Evolutionary conservation across 352 stramenopile species (phyloP), one percentile per base, ranked within the genome.

Genomic region (Thalassiosira mediterranea): DNA sequence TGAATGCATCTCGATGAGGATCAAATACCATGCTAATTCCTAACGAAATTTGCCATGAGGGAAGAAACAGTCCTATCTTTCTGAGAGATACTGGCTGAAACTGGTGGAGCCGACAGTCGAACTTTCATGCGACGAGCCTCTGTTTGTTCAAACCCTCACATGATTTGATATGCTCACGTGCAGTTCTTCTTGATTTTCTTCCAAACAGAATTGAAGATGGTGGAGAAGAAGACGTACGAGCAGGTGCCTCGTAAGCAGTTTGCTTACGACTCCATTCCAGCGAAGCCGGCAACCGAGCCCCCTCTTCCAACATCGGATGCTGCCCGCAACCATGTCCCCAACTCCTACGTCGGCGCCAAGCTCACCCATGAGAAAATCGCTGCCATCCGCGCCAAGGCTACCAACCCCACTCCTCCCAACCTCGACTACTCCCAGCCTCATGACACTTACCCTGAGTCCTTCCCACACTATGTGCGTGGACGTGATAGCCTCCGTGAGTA

Each of bases 381-480:
- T 40, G 80, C 66, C 25, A 81, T 89, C 37, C 76, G 84, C 34
- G 76, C 83, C 44, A 90, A 88, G 61, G 81, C 78, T 32, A 90
- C 77, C 4, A 86, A 79, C 25, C 58, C 61, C 21, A 76, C 52
- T 25, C 64, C 78, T 40, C 73, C 86, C 28, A 88, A 86, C 48
- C 81, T 93, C 32, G 86, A 93, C 63, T 91, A 88, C 62, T 31
- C 76, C 34, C 87, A 93, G 76, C 25, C 71, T 10, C 47, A 29
- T 19, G 74, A 81, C 53, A 52, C 67, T 4, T 91, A 92, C 47
- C 85, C 88, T 3, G 72, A 84, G 42, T 81, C 78, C 15, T 96
- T 94, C 72, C 92, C 92, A 21, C 76, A 94, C 75, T 96, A 94
- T 76, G 89, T 95, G 2, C 79, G 90, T 66, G 92, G 92, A 47